Base-by-base conservation (phyloP, 2,329 filamentous ascomycete genomes). In the Pseudocercospora vitis region DNA sequence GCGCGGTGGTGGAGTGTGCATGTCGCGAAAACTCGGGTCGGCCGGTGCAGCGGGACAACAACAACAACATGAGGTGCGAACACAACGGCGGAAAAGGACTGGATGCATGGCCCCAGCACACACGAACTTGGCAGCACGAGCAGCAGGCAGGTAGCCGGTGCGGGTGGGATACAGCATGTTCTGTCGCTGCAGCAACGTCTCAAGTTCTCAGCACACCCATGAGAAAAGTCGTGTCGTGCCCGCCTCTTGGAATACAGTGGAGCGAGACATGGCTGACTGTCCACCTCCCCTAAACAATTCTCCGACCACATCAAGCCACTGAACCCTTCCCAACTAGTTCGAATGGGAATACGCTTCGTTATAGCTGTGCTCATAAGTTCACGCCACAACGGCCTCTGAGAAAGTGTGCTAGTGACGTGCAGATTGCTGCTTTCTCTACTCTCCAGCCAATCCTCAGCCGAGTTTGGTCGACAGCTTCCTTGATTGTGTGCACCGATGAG, bases 331-430 rank as follows among this genome's bases (percentile, higher is more conserved):
- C 18, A 40, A 19, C 18, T 19, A 40, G 5, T 21, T 12, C 37
- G 24, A 42, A 21, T 29, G 6, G n/a, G 37, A 42, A 23, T 18
- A 21, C 37, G 37, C 37, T 42, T 42, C 19, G 18, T 19, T 40
- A 42, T 42, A 42, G 21, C 37, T 24, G 7, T 19, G 19, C 19
- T 21, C n/a, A n/a, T 14, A 21, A 24, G 18, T 42, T 24, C 14
- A 42, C 37, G 37, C 21, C 24, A 42, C 19, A 26, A 14, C 24
- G 24, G 19, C 35, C 35, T 40, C 19, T 40, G 31, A n/a, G 9
- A 46, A 29, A 33, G 44, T 28, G 31, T 47, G 24, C 24, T 33
- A 33, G 42, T 42, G 33, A 53, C 50, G 44, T 48, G 24, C 18
- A 21, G n/a, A 33, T 18, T 24, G 14, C 12, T 31, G 39, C 35